Percentiles rank a stretch among this genome's conserved stretches.
These are phyloP conservation scores for Dothistroma pini DNA, from an alignment of 2,329 filamentous ascomycete species.

Conservation along the genomic window DNA sequence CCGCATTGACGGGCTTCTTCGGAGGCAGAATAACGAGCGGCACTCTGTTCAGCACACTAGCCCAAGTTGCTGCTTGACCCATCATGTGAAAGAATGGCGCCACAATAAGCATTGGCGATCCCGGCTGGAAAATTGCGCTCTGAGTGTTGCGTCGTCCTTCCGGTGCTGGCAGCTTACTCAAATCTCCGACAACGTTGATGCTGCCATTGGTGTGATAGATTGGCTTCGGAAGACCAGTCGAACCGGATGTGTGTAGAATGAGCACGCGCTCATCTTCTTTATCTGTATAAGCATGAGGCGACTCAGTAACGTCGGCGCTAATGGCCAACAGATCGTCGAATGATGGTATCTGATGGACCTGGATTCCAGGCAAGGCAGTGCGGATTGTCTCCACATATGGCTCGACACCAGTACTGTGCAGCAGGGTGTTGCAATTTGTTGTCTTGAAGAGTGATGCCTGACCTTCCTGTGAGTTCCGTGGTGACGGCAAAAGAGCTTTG, in stretches of 20 bases:
- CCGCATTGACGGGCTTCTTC: constrained; percentile 15
- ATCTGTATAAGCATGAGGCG: constrained; percentile 5
- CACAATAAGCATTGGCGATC: constrained; percentile 12
- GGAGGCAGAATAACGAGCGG: constrained; percentile 13
- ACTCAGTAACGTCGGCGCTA: constrained; percentile 4
- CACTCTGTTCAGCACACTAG: constrained; percentile 10
- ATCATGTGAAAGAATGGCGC: constrained; percentile 23
- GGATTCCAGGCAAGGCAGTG: constrained; percentile 16
- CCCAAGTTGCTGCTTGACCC: constrained; percentile 15
- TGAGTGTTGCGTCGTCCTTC: constrained; percentile 11
- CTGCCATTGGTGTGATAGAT: constrained; percentile 19
- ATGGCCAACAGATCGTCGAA: constrained; percentile 15
- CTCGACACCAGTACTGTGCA: constrained; percentile 19
- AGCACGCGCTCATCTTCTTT: constrained; percentile 14
- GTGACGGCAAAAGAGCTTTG: constrained; percentile 21
- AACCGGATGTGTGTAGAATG: constrained; percentile 23
- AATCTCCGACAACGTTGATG: constrained; percentile 17
- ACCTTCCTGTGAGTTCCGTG: constrained; percentile 17
- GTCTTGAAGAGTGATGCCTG: constrained; percentile 20
- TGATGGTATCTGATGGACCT: constrained; percentile 15
- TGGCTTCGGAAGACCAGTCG: constrained; percentile 22
- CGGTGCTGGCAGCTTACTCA: constrained; percentile 6
- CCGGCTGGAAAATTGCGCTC: constrained; percentile 8
- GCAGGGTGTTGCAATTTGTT: constrained; percentile 16
- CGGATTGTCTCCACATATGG: constrained; percentile 20